Evolutionary conservation across 176 grass and related monocot genomes (phyloP).

Genomic region (Musa itinerans): DNA sequence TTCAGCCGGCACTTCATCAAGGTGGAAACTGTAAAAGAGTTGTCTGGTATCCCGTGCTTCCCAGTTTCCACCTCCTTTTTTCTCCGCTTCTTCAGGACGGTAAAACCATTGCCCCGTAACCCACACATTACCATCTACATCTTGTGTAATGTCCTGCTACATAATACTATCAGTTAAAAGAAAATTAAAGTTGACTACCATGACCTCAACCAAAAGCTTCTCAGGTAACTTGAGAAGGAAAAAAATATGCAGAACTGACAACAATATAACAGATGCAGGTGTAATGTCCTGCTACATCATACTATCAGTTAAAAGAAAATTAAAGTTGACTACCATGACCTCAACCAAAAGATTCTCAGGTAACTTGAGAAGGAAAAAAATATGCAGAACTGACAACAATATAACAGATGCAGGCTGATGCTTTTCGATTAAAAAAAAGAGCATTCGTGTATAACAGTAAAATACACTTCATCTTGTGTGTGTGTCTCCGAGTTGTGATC

Average conservation of each 20-base stretch:
- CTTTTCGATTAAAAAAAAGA: neutral
- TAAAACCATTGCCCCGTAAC: conserved; percentile 98
- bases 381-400: neutral
- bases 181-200: neutral
- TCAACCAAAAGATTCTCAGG: neutral
- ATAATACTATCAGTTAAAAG: neutral
- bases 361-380: neutral
- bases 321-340: neutral
- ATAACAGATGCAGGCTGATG: neutral
- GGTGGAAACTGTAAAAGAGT: conserved; percentile 94
- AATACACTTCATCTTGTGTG: too few species aligned
- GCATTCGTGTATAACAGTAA: too few species aligned
- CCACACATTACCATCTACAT: conserved; percentile 47
- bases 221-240: neutral
- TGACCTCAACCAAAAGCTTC: neutral
- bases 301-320: neutral
- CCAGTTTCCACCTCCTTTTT: conserved; percentile 78
- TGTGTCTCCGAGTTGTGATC: neutral
- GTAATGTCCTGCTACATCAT: conserved; percentile 59
- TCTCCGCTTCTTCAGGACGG: conserved; percentile 90
- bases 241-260: neutral
- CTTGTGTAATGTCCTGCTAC: conserved; percentile 67
- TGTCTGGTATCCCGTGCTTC: conserved; percentile 71
- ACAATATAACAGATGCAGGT: neutral
- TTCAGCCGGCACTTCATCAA: conserved; percentile 84